Percentiles rank a stretch among this genome's conserved stretches.
Conservation (phyloP, 345 rosid species). For the Bruguiera gymnorhiza region DNA sequence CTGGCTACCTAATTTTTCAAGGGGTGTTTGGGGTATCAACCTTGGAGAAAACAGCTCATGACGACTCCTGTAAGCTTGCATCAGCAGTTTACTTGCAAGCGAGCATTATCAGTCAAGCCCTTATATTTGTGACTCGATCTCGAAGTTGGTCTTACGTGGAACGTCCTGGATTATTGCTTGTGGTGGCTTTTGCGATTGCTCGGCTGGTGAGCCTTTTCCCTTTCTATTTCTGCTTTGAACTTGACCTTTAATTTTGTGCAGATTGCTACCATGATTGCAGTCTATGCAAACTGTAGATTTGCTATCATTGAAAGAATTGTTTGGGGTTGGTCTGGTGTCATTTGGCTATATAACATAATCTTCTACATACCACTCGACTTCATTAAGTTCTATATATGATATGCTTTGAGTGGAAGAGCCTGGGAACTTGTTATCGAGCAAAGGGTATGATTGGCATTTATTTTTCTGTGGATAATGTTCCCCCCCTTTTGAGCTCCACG, state of each 20-base stretch:
- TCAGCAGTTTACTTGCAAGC: constrained; percentile 95
- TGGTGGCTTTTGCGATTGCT: constrained; percentile 77
- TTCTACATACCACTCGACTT: constrained; percentile 90
- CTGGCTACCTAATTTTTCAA: constrained; percentile 35
- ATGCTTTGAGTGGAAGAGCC: constrained; percentile 91
- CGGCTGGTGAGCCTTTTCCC: constrained; percentile 65
- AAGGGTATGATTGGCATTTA: constrained; percentile 54
- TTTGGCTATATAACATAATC: constrained; percentile 90
- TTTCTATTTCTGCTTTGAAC: constrained; percentile 4
- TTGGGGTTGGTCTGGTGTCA: constrained; percentile 99
- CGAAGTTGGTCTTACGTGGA: constrained; percentile 94
- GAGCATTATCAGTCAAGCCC: constrained; percentile 94
- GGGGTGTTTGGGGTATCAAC: constrained; percentile 77
- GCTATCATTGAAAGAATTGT: constrained; percentile 97
- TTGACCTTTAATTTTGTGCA: constrained; percentile 24
- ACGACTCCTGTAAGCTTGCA: constrained; percentile 92
- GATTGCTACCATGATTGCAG: constrained; percentile 96
- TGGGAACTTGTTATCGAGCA: constrained; percentile 99
- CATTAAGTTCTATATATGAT: constrained; percentile 84
- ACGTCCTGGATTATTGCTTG: constrained; percentile 83
- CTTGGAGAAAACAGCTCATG: constrained; percentile 87
- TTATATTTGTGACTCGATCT: constrained; percentile 91
- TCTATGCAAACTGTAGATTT: constrained; percentile 93
- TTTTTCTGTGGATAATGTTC: neutral
- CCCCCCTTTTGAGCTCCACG: neutral